Conservation (phyloP, 257 asterid species). For the Capsicum pubescens region DNA sequence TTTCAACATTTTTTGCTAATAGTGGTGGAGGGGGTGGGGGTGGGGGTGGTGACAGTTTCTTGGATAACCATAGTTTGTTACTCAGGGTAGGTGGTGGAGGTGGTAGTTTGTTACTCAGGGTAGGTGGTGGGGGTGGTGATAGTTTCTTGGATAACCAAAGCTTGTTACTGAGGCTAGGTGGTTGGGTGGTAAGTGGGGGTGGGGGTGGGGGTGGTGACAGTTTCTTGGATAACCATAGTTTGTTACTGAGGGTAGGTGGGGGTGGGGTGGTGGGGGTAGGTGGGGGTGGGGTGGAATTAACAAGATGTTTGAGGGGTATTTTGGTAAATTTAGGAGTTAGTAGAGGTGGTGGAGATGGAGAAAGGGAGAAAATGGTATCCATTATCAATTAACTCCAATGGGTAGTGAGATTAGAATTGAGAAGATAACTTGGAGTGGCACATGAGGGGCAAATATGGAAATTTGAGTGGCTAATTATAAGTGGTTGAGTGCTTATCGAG, state of each 20-base stretch:
- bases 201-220: constrained; percentile 37
- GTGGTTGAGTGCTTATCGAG: too few relatives aligned
- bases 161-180: constrained; percentile 33
- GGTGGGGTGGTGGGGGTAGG: constrained; percentile 32
- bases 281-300: constrained; percentile 37
- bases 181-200: background rate
- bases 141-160: background rate
- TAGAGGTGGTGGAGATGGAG: background rate
- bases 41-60: background rate
- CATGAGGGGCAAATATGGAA: too few relatives aligned
- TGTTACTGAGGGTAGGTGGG: constrained; percentile 17
- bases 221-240: background rate
- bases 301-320: constrained; percentile 67
- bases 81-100: constrained; percentile 27
- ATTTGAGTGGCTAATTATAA: too few relatives aligned
- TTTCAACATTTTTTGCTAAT: constrained; percentile 33
- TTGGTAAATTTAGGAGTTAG: constrained; percentile 46
- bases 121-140: constrained; percentile 28
- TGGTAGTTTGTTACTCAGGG: constrained; percentile 22
- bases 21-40: constrained; percentile 41
- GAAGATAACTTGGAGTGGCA: constrained; percentile 28
- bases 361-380: constrained; percentile 7
- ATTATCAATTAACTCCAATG: too few relatives aligned
- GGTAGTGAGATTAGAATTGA: constrained; percentile 21
- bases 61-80: constrained; percentile 23